A percentile compares a stretch with the other conserved stretches of the same genome.
phyloP scores from a whole-genome alignment of 495 filamentous ascomycete species.

The Hyaloscypha variabilis region DNA sequence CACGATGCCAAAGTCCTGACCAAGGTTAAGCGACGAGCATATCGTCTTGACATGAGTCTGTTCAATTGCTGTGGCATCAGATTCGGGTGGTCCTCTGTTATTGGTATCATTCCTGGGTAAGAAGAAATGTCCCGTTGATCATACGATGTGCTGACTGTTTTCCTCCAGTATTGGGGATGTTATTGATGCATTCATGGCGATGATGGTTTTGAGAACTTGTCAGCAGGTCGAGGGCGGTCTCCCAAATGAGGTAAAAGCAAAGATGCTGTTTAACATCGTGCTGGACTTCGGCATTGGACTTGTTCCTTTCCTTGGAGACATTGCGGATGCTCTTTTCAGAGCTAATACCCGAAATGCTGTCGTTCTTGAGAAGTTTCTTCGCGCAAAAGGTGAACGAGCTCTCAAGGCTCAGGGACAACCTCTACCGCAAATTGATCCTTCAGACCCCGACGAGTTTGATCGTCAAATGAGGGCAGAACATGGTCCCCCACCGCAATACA shows the following conservation, averaged over 20 bases:
- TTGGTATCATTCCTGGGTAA: conserved; percentile 79
- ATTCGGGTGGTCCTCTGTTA: conserved; percentile 82
- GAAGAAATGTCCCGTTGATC: conserved; percentile 34
- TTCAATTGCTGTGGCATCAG: conserved; percentile 75
- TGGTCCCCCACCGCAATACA: conserved; percentile 25
- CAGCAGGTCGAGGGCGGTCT: conserved; percentile 72
- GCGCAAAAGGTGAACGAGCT: conserved; percentile 56
- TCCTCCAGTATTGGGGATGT: conserved; percentile 73
- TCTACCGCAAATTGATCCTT: conserved; percentile 37
- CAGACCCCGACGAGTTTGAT: conserved; percentile 45
- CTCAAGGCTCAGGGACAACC: conserved; percentile 38
- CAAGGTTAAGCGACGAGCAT: conserved; percentile 78
- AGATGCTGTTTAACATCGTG: conserved; percentile 77
- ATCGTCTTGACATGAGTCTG: conserved; percentile 76
- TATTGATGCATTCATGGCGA: conserved; percentile 66
- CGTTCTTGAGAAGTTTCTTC: conserved; percentile 71
- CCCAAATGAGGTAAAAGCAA: conserved; percentile 49
- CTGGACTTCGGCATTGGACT: conserved; percentile 83
- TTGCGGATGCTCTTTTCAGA: conserved; percentile 63
- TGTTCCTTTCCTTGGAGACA: conserved; percentile 82
- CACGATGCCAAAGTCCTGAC: conserved; percentile 81
- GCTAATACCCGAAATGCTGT: conserved; percentile 80
- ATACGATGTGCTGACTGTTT: conserved; percentile 3
- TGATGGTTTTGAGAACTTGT: conserved; percentile 70
- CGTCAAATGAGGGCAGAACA: conserved; percentile 22